Evolutionary conservation across 108 stramenopile genomes (phyloP).

Genomic region (Nitzschia sp.): DNA sequence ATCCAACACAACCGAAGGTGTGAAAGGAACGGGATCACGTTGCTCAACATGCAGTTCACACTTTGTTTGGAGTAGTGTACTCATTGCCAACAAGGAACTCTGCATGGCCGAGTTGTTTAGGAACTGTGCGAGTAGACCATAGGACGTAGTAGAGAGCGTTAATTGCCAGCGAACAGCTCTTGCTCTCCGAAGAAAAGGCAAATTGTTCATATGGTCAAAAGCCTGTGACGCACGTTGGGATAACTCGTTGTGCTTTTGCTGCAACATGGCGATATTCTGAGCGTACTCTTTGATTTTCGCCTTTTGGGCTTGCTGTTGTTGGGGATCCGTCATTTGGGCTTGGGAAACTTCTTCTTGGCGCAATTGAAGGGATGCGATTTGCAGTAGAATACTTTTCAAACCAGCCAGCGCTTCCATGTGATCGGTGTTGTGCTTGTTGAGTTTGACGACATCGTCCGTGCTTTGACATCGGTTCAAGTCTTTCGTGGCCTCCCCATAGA

Average conservation of each 20-base stretch:
- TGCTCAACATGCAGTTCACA: slow-evolving; percentile 84
- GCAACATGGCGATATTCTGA: slow-evolving; percentile 34
- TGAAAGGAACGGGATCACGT: slow-evolving; percentile 77
- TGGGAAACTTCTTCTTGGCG: slow-evolving; percentile 29
- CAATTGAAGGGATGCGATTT: slow-evolving; percentile 42
- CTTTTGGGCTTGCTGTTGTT: slow-evolving; percentile 18
- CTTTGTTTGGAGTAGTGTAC: slow-evolving; percentile 71
- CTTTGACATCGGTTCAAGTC: slow-evolving; percentile 68
- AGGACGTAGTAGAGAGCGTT: slow-evolving; percentile 63
- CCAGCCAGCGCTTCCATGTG: slow-evolving; percentile 46
- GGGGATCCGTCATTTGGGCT: slow-evolving; percentile 12
- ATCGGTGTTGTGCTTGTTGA: slow-evolving; percentile 57
- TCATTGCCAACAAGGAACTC: slow-evolving; percentile 68
- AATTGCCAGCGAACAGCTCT: slow-evolving; percentile 82
- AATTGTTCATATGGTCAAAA: slow-evolving; percentile 53
- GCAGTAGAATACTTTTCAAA: slow-evolving; percentile 44
- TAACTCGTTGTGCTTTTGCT: slow-evolving; percentile 58
- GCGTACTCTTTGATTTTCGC: slow-evolving; percentile 41
- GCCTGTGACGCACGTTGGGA: slow-evolving; percentile 39
- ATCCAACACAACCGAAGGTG: slow-evolving; percentile 67
- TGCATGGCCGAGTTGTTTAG: slow-evolving; percentile 33
- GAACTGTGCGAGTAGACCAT: slow-evolving; percentile 59
- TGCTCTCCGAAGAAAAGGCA: slow-evolving; percentile 79
- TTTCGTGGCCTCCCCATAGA: slow-evolving; percentile 54
- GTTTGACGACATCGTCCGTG: slow-evolving; percentile 62